phyloP scores from a whole-genome alignment of 192 early-diverging fungal genomes.

The Podila horticola region DNA sequence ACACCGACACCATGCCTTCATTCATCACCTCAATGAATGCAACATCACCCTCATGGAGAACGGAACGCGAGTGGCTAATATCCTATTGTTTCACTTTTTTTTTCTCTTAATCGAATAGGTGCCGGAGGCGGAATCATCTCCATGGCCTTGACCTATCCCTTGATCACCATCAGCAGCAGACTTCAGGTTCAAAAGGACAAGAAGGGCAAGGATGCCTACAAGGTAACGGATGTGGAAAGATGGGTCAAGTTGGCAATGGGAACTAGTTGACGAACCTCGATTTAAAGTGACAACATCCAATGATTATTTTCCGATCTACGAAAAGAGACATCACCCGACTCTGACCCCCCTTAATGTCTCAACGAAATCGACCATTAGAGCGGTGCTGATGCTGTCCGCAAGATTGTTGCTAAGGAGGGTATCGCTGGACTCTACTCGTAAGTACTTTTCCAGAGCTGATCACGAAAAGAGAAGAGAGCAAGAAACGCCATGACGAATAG shows the following conservation, averaged over 20 bases:
- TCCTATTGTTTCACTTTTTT: neutral
- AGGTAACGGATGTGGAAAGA: slow-evolving; percentile 45
- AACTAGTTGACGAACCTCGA: neutral
- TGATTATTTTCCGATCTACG: neutral
- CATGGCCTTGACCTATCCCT: slow-evolving; percentile 95
- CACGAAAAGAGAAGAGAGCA: neutral
- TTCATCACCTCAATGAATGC: neutral
- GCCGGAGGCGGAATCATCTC: slow-evolving; percentile 90
- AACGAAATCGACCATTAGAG: slow-evolving; percentile 41
- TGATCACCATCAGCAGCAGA: slow-evolving; percentile 82
- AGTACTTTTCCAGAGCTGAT: slow-evolving; percentile 21
- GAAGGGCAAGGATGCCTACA: slow-evolving; percentile 67
- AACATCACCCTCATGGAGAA: neutral
- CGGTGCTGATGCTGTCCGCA: slow-evolving; percentile 80
- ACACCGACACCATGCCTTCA: neutral
- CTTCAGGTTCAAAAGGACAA: slow-evolving; percentile 82
- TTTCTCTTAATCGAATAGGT: slow-evolving; percentile 50
- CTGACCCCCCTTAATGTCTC: neutral
- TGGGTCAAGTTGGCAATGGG: neutral
- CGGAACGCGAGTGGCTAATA: neutral
- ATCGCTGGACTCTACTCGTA: slow-evolving; percentile 90
- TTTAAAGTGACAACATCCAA: slow-evolving; percentile 31
- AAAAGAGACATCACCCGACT: neutral
- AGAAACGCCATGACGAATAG: neutral
- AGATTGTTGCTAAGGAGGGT: slow-evolving; percentile 92